Base-by-base conservation (phyloP, 306 rosid species). In the Castanea sativa region DNA sequence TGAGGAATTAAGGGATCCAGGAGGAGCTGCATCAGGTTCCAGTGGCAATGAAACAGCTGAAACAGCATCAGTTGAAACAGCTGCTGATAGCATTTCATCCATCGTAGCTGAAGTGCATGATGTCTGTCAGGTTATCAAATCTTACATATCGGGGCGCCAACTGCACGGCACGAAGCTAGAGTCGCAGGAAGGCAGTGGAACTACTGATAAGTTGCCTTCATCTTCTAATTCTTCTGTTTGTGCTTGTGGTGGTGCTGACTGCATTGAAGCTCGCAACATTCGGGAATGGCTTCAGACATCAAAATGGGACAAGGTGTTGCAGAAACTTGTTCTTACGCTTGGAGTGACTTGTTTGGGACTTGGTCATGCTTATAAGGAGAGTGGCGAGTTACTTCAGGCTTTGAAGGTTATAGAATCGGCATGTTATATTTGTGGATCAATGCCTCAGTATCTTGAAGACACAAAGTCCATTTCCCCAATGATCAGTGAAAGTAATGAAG, bases 261-360 rank as follows among this genome's bases (percentile, higher is more conserved):
- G 99, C 83, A 91, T 94, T 71, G 99, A 94, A 91, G 97, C 92
- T 77, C 92, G 97, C 83, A 97, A 94, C 83, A 93, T 94, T 73
- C 86, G 90, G 76, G 91, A 92, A 84, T 94, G 99, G 99, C 99
- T 94, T 85, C 99, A 97, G 73, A 92, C 79, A 69, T 91, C 97
- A 77, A 94, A 90, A 80, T 84, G 92, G 89, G 97, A 94, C 84
- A 83, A 90, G 80, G 91, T 90, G 88, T 78, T 92, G 83, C 91
- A 97, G 99, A 94, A 94, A 77, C 91, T 94, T 69, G 97, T 94
- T 81, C 99, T 94, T 78, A 86, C 92, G 88, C 99, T 94, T 76
- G 97, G 97, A 69, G 99, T 92, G 81, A 88, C 97, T 59, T 94
- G 92, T 88, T 91, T 94, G 90, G 97, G 92, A 35, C 97, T 94